These are phyloP conservation scores for Yamadazyma diddensiae DNA, from an alignment of 1,139 yeast genomes.

Conservation along the genomic window DNA sequence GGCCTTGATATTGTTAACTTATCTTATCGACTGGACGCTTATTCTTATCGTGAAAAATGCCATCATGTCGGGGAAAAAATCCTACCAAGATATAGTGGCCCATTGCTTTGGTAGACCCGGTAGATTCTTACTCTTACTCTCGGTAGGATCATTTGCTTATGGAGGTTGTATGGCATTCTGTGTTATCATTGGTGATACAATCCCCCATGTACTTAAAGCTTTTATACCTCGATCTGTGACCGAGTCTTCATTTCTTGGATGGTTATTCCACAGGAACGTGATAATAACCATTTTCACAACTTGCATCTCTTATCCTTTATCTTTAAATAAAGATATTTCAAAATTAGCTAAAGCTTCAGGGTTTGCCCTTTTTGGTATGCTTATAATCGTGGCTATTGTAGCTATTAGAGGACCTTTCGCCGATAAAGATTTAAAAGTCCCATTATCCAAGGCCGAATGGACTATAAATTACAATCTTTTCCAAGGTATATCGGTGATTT, in stretches of 20 bases:
- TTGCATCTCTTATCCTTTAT: conserved; percentile 77
- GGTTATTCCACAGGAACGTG: conserved; percentile 62
- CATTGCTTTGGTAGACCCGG: conserved; percentile 79
- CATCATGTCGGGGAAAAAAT: conserved; percentile 66
- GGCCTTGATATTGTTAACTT: conserved; percentile 56
- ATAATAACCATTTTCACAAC: conserved; percentile 69
- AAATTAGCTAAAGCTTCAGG: conserved; percentile 87
- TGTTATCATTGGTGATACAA: conserved; percentile 91
- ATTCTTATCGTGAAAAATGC: conserved; percentile 81
- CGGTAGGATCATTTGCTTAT: conserved; percentile 87
- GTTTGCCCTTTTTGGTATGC: conserved; percentile 82
- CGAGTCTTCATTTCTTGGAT: conserved; percentile 32
- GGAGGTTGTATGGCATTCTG: conserved; percentile 96
- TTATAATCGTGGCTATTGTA: conserved; percentile 70
- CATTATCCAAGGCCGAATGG: conserved; percentile 45
- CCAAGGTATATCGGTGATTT: conserved; percentile 87
- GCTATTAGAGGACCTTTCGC: conserved; percentile 69
- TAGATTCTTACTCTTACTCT: conserved; percentile 59
- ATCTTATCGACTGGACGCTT: conserved; percentile 83
- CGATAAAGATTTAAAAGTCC: conserved; percentile 45
- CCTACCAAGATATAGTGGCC: conserved; percentile 85
- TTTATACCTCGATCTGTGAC: conserved; percentile 55
- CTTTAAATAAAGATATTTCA: conserved; percentile 77
- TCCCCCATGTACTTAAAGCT: conserved; percentile 82
- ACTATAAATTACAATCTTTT: conserved; percentile 66